Base-by-base conservation (phyloP, 306 rosid species). In the Vachellia collinsii region DNA sequence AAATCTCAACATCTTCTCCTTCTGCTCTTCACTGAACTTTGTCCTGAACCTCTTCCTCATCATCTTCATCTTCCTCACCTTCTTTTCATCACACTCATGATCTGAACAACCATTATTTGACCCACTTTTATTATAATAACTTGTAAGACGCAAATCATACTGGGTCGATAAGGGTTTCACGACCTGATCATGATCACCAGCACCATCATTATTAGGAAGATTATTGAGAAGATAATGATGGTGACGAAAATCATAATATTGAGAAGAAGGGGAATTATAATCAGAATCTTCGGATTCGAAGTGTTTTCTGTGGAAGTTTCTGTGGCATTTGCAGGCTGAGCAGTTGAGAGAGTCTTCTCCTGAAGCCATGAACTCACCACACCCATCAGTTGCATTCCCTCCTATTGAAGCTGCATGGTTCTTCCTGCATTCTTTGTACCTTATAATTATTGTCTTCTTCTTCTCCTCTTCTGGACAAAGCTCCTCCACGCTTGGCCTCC, bases 391-490 rank as follows among this genome's bases (percentile, higher is more conserved):
- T 37, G 92, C 88, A 84, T 84, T 84, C 74, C 88, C 90, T 46
- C 92, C 92, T 58, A 86, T 77, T 50, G 85, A 46, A 46, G 92
- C 92, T 77, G 92, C 92, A 88, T 88, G 92, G 88, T 88, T 88
- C 77, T 88, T 88, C 4, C 48, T 76, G 79, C 92, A 88, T 17
- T 88, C 90, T 72, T 43, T 86, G 79, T 86, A 88, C 70, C 76
- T 86, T 50, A 82, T 58, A 3, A 76, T 29, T 4, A 0, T 42
- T 53, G 10, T n/a, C 48, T 19, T 68, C 51, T 72, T 75, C 77
- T 53, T 83, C 51, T 72, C 79, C 77, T 62, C 81, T 54, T 81
- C 82, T 23, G 48, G 16, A 36, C 34, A 62, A 19, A 14, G 51
- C 19, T 70, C 82, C 46, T 70, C 82, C 38, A 43, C 20, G 82